Base-by-base conservation (phyloP, 2,329 filamentous ascomycete species). In the Penicillium fuscoglaucum region DNA sequence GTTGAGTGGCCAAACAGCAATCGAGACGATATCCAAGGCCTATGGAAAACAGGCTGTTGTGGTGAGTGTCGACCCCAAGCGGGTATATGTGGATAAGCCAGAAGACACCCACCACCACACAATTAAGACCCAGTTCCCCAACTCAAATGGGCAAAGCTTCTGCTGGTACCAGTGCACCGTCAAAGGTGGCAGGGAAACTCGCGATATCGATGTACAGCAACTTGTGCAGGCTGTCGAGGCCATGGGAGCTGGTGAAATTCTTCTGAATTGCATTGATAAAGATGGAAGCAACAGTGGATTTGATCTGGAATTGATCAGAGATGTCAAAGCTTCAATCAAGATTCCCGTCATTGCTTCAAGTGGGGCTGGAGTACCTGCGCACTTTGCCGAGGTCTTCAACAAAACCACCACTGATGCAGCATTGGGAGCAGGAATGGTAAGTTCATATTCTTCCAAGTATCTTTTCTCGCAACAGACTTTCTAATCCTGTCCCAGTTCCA, bases 161-260 rank as follows among this genome's bases (percentile, higher is more conserved):
- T 96, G 91, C 80, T 99, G 93, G 93, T 99, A 97, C 74, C 93
- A 95, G 58, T 98, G 95, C 79, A 99, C 95, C 7, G 91, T 96
- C 79, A 96, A 93, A 79, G 95, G 95, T 47, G 95, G 95, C 7
- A 87, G 95, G 61, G 93, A 98, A 79, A 93, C 90, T n/a, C 86
- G 93, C 60, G 92, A 98, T 74, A 82, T 98, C 65, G 93, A 98
- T 73, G 95, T 97, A 17, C 85, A 93, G 15, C 90, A 98, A 78
- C 84, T 99, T 10, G 87, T 89, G 10, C 87, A 85, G 66, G 95
- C 95, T 13, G 93, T 98, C 37, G 92, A 99, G 79, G 92, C 91
- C 57, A 96, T 99, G 91, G 95, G 95, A 53, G 85, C 90, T 1
- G 95, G 95, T 57, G 95, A 99, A 81, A 90, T 99, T 58, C 80